Evolutionary conservation across 345 rosid species (phyloP), one percentile per base, ranked within the genome.

Genomic region (Fremontodendron californicum): DNA sequence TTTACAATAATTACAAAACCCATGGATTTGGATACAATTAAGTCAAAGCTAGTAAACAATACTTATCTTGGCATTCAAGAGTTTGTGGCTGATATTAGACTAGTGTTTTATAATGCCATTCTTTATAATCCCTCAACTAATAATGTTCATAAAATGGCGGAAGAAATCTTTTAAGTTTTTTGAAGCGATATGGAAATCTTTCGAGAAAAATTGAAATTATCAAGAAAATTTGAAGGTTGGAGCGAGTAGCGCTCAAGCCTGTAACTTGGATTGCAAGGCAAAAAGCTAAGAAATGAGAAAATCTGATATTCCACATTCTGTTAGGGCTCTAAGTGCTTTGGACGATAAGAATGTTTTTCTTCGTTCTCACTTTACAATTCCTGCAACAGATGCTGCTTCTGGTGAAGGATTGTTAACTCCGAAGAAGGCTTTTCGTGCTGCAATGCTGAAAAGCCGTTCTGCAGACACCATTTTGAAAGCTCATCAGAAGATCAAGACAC

Each of bases 81-180:
- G 35, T 33, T 33, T 33, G 2, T 33, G 35, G 35, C 35, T 33
- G 35, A 33, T 33, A 33, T 33, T 33, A 33, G 35, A 77, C 77
- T 92, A 78, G 91, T 90, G 0, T 88, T 94, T 87, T 48, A 87
- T 6, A 94, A 94, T 86, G 98, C 94, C 13, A 82, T 88, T 88
- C 35, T 43, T 21, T 94, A 92, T 78, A 94, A 94, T 81, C 98
- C 97, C 71, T 86, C 85, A 0, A 57, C 63, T 0, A 90, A 90
- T 84, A 9, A 7, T n/a, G 90, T 91, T 76, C 93, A 91, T 73
- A 35, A 21, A 39, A 60, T 82, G 83, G 96, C 94, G 5, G 74
- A 45, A 78, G 78, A 77, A 58, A 78, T 92, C 31, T 1, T 80
- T 66, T 67, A 75, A 77, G 71, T 6, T 79, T 16, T 92, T 94